Percentiles rank a stretch among this genome's conserved stretches.
Conservation (phyloP, 78 protist genomes). For the Dictyostelium citrinum region DNA sequence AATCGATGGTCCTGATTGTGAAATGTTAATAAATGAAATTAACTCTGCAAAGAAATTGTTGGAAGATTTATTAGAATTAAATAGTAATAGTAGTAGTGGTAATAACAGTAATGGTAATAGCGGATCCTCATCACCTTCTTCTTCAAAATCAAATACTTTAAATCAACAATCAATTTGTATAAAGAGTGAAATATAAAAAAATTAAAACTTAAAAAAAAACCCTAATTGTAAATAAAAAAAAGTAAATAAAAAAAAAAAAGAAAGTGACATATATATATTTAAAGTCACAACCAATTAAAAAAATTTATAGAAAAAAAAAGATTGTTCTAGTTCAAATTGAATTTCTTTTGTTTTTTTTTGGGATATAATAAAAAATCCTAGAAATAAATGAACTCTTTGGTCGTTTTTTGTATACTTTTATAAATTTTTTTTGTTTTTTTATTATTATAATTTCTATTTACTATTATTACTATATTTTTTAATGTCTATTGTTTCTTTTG, state of each 20-base stretch:
- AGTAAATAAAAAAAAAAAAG: neutral
- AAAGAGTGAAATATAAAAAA: neutral
- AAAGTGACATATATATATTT: neutral
- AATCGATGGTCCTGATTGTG: conserved; percentile 47
- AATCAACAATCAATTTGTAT: conserved; percentile 16
- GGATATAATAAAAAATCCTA: no score
- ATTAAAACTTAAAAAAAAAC: neutral
- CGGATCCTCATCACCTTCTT: neutral
- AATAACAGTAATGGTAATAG: neutral
- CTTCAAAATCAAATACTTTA: neutral
- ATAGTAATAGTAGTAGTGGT: neutral
- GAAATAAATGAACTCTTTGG: no score
- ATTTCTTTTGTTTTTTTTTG: no score
- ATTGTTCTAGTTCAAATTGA: neutral
- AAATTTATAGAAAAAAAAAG: no score
- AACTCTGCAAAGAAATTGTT: conserved; percentile 36
- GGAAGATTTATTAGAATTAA: conserved; percentile 6
- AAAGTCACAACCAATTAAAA: no score
- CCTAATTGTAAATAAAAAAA: neutral
- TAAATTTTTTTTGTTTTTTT: neutral
- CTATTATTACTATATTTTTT: neutral
- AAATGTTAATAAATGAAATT: conserved; percentile 13
- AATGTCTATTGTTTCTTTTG: neutral
- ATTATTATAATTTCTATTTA: neutral
- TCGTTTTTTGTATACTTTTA: neutral